These are phyloP conservation scores for Aureococcus anophagefferens DNA, from an alignment of 108 stramenopile genomes.

Conservation along the genomic window DNA sequence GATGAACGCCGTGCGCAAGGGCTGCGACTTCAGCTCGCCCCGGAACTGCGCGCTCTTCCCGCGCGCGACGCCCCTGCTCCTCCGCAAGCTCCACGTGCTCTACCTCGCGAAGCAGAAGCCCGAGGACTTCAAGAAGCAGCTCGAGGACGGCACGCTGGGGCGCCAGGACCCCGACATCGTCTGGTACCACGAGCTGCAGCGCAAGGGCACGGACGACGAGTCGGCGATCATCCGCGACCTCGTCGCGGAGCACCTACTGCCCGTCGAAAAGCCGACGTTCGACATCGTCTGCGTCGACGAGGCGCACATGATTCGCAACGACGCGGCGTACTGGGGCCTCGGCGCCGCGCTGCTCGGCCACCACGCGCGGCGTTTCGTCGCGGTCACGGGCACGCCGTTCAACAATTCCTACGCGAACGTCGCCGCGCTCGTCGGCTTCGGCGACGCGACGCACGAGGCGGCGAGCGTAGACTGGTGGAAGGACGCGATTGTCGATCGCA, in stretches of 20 bases:
- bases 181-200: background rate
- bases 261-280: conserved; percentile 6
- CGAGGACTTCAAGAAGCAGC: conserved; percentile 8
- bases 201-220: background rate
- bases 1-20: background rate
- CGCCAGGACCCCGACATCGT: conserved; percentile 11
- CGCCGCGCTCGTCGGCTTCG: conserved; percentile 31
- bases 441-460: conserved; percentile 23
- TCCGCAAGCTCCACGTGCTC: too few species aligned
- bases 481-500: conserved; percentile 5
- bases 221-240: too few species aligned
- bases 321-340: conserved; percentile 27
- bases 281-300: conserved; percentile 39
- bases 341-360: conserved; percentile 31
- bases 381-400: conserved; percentile 39
- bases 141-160: conserved; percentile 11
- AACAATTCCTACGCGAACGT: conserved; percentile 36
- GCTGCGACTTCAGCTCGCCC: background rate
- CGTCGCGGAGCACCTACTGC: too few species aligned
- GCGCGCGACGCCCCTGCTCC: too few species aligned
- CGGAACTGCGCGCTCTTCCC: too few species aligned
- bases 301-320: conserved; percentile 22
- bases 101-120: too few species aligned
- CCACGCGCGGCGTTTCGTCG: conserved; percentile 21
- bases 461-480: conserved; percentile 29